Percentiles rank a stretch among this genome's conserved stretches.
Evolutionary conservation across 495 filamentous ascomycete genomes (phyloP).

Genomic region (Corynascus novoguineensis): DNA sequence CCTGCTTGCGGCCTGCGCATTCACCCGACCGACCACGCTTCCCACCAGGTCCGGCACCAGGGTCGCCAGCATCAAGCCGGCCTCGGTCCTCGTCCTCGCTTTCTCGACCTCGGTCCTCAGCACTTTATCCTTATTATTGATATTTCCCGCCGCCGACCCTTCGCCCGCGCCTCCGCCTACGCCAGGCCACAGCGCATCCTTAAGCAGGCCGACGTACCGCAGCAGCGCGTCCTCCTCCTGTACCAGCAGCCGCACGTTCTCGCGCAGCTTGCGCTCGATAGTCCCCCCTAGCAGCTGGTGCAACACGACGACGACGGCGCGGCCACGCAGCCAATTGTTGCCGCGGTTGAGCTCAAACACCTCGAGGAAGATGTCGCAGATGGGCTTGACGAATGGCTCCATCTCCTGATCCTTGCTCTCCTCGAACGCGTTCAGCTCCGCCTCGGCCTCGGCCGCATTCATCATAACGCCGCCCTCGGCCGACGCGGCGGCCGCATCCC

Average conservation of each 20-base stretch:
- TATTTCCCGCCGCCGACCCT: constrained; percentile 48
- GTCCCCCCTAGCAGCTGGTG: constrained; percentile 80
- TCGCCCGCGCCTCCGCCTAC: constrained; percentile 38
- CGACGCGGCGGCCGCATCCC: constrained; percentile 19
- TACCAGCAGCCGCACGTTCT: constrained; percentile 61
- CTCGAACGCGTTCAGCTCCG: constrained; percentile 90
- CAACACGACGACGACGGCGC: constrained; percentile 91
- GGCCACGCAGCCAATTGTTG: constrained; percentile 89
- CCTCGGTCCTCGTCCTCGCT: constrained; percentile 64
- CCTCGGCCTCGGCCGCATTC: constrained; percentile 82
- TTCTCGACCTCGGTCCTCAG: constrained; percentile 62
- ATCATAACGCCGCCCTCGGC: constrained; percentile 39
- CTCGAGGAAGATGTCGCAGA: constrained; percentile 96
- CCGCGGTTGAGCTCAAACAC: constrained; percentile 90
- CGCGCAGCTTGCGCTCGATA: constrained; percentile 89
- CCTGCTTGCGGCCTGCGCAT: constrained; percentile 76
- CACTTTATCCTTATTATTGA: constrained; percentile 22
- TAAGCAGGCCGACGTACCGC: constrained; percentile 64
- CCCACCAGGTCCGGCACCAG: constrained; percentile 77
- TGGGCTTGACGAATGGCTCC: constrained; percentile 95
- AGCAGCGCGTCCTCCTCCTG: constrained; percentile 78
- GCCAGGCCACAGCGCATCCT: constrained; percentile 59
- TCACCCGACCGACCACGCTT: constrained; percentile 76
- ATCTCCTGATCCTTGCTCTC: constrained; percentile 54
- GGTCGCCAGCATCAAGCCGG: constrained; percentile 72